Base-by-base conservation (phyloP, 2,329 filamentous ascomycete species). In the Ceratocystis ficicola region DNA sequence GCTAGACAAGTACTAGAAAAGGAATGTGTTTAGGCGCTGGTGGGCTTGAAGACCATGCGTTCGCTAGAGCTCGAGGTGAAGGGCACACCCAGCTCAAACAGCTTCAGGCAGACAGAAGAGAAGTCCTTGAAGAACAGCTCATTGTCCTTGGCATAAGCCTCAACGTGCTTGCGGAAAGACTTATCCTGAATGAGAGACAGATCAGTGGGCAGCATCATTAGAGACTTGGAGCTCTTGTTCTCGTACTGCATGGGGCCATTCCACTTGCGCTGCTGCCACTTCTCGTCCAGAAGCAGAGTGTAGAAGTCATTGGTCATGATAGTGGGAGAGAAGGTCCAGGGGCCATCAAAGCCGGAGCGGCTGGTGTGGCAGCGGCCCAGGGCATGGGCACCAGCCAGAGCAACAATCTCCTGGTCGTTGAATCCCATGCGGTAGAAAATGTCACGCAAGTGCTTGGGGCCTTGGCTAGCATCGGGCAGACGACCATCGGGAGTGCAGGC, bases 361-460 rank as follows among this genome's bases (percentile, higher is more conserved):
- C 94, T 88, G 7, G 86, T 81, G 81, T 97, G 94, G 80, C 89
- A 95, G 70, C 92, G 89, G 69, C 92, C 92, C 46, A 96, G 83
- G 64, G 90, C 88, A 79, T 96, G 91, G 62, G 88, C 91, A 71
- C 91, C 91, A 28, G 82, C 81, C 64, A 97, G 83, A 36, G 93
- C 94, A 59, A 96, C 93, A 74, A 97, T 97, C 78, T 96, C 92
- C 73, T 89, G 89, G 78, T 99, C 93, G 76, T 94, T 88, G 83
- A 96, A 97, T 71, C 93, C 93, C 93, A 97, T 97, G 75, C 93
- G 90, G 76, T 86, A 84, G 78, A 97, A 99, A 80, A 97, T 93
- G 78, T 84, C 84, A 73, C 94, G 88, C 72, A 97, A 83, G 78
- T 97, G 93, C 73, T 86, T 83, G 69, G 86, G 80, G 68, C 83